phyloP scores from a whole-genome alignment of 73 alveolate genomes.

The Paramecium biaurelia region DNA sequence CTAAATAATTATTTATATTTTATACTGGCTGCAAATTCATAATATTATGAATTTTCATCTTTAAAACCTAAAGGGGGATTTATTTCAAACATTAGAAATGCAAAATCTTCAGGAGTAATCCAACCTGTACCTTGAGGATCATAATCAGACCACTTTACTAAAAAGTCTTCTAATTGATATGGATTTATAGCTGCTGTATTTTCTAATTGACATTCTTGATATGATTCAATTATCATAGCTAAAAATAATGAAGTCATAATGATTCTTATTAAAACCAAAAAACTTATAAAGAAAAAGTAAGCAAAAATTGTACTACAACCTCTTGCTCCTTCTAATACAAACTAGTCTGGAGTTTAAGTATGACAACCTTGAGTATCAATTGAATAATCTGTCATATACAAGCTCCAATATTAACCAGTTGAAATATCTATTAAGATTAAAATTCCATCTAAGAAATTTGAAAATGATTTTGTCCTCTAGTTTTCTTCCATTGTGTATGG shows the following conservation, averaged over 20 bases:
- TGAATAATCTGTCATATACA: neutral
- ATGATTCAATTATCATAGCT: slow-evolving; percentile 12
- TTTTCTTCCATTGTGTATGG: neutral
- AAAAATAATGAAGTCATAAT: neutral
- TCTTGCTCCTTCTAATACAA: neutral
- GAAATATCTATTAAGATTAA: neutral
- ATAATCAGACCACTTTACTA: slow-evolving; percentile 49
- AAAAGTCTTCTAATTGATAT: slow-evolving; percentile 12
- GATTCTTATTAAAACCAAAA: neutral
- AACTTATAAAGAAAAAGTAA: neutral
- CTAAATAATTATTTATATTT: neutral
- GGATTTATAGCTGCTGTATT: slow-evolving; percentile 46
- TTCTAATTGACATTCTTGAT: slow-evolving; percentile 50
- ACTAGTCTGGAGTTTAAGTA: neutral
- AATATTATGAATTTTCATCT: slow-evolving; percentile 30
- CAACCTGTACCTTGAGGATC: slow-evolving; percentile 56
- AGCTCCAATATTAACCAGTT: neutral
- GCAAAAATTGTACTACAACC: slow-evolving; percentile 34
- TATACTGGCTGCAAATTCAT: neutral
- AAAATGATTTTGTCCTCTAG: neutral
- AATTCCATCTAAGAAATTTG: neutral
- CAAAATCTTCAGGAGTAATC: slow-evolving; percentile 23
- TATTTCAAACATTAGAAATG: slow-evolving; percentile 49
- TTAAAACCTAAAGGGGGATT: slow-evolving; percentile 22
- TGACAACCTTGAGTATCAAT: neutral